phyloP scores from a whole-genome alignment of 225 moss, liverwort and hornwort species.

The Bryoerythrophyllum caledonicum region DNA sequence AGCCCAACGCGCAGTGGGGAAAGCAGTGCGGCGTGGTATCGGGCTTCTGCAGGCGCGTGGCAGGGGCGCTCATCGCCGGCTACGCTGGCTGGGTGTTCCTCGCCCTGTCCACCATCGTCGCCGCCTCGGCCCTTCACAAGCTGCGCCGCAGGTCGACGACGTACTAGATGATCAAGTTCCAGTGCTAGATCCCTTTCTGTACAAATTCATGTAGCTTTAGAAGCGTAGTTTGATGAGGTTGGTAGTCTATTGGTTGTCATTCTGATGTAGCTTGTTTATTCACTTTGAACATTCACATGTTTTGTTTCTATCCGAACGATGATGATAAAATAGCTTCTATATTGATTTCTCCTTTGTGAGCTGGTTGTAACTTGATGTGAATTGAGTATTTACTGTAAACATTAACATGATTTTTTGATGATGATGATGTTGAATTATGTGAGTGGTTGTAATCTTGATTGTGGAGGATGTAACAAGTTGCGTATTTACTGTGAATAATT shows the following conservation, averaged over 20 bases:
- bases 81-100: constrained; percentile 42
- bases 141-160: constrained; percentile 23
- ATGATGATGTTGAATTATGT: no score
- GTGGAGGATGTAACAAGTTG: no score
- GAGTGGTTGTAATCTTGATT: no score
- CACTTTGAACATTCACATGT: neutral
- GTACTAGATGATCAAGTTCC: neutral
- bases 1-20: neutral
- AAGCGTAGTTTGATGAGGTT: neutral
- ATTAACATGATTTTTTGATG: no score
- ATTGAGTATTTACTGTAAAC: no score
- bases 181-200: neutral
- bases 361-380: no score
- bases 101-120: constrained; percentile 37
- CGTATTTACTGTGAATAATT: no score
- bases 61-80: constrained; percentile 37
- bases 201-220: neutral
- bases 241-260: no score
- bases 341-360: no score
- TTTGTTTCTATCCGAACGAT: neutral
- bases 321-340: neutral
- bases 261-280: neutral
- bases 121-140: constrained; percentile 33
- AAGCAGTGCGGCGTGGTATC: constrained; percentile 15
- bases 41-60: constrained; percentile 23